Evolutionary conservation across 2,329 filamentous ascomycete genomes (phyloP).

Genomic region (Gnomoniopsis smithogilvyi): DNA sequence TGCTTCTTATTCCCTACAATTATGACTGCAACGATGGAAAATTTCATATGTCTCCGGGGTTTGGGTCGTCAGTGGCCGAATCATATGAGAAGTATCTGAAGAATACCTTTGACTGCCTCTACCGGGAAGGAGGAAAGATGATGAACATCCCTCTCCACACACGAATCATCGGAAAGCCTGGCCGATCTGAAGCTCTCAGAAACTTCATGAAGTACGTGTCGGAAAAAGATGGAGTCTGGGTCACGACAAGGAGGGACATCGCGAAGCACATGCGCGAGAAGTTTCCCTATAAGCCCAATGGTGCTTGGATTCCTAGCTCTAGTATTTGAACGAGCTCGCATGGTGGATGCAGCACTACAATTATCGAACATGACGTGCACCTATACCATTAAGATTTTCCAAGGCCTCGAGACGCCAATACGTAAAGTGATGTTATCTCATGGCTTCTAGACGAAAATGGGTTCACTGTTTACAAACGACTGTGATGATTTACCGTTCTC

Average conservation of each 20-base stretch:
- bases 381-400: too few species aligned
- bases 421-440: too few species aligned
- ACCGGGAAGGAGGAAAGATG: slow-evolving; percentile 38
- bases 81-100: slow-evolving; percentile 38
- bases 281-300: slow-evolving; percentile 34
- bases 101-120: slow-evolving; percentile 37
- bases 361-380: too few species aligned
- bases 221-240: slow-evolving; percentile 39
- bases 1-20: slow-evolving; percentile 35
- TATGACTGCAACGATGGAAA: slow-evolving; percentile 41
- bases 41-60: slow-evolving; percentile 40
- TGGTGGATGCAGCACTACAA: too few species aligned
- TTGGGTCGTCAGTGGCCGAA: slow-evolving; percentile 33
- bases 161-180: slow-evolving; percentile 38
- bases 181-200: slow-evolving; percentile 34
- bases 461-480: too few species aligned
- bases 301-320: slow-evolving; percentile 18
- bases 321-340: not conserved
- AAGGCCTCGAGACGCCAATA: too few species aligned
- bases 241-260: slow-evolving; percentile 39
- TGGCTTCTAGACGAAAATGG: too few species aligned
- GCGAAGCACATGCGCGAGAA: slow-evolving; percentile 35
- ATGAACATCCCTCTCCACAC: slow-evolving; percentile 40
- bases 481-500: too few species aligned
- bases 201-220: slow-evolving; percentile 36